Percentiles rank a stretch among this genome's conserved stretches.
phyloP scores from a whole-genome alignment of 1,284 basidiomycete genomes.

The Vanrija humicola region DNA sequence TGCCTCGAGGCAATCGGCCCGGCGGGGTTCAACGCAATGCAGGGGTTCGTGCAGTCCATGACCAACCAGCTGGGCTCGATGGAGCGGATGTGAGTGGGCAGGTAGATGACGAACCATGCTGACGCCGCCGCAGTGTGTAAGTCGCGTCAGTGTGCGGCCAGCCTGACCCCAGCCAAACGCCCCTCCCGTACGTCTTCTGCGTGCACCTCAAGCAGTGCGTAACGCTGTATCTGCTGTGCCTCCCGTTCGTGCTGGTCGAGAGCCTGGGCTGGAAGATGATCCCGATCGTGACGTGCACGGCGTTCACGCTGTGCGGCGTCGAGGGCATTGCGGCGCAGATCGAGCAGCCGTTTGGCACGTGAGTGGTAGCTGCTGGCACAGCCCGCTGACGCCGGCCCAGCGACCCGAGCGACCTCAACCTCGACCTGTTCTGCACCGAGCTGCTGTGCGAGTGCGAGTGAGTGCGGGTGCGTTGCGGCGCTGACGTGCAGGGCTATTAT shows the following conservation, averaged over 20 bases:
- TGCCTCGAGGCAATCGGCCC: conserved; percentile 78
- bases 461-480: conserved; percentile 36
- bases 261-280: conserved; percentile 65
- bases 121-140: conserved; percentile 12
- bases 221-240: conserved; percentile 77
- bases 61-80: conserved; percentile 76
- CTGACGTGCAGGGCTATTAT: conserved; percentile 62
- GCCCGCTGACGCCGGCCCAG: conserved; percentile 54
- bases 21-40: conserved; percentile 76
- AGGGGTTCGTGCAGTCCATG: conserved; percentile 62
- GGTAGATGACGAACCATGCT: not conserved
- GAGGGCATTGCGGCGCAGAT: conserved; percentile 90
- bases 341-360: conserved; percentile 66
- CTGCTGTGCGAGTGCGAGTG: conserved; percentile 77
- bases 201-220: conserved; percentile 92
- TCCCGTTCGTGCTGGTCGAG: conserved; percentile 75
- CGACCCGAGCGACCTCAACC: conserved; percentile 40
- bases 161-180: conserved; percentile 28
- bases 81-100: conserved; percentile 61
- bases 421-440: conserved; percentile 77
- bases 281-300: conserved; percentile 71
- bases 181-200: conserved; percentile 51
- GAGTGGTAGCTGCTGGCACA: conserved; percentile 55
- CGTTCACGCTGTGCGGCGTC: conserved; percentile 66
- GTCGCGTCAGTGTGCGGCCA: not conserved